Base-by-base conservation (phyloP, 139 green algal genomes). In the Chlorella sp. region DNA sequence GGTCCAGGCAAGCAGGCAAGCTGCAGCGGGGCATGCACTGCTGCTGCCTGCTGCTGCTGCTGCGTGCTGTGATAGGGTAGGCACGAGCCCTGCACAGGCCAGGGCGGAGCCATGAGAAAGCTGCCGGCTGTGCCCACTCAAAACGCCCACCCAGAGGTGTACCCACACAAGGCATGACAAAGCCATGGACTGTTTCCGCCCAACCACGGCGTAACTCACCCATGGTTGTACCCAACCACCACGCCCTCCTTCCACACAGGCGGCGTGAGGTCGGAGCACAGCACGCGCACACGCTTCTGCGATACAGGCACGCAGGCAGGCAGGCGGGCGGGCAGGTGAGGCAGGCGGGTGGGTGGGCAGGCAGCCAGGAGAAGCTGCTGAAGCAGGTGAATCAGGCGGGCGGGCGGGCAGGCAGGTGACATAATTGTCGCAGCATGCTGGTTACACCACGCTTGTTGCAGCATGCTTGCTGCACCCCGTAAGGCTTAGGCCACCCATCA, bases 271-370 rank as follows among this genome's bases (percentile, higher is more conserved):
- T 66, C 37, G 0, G 83, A 24, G 84, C 68, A 81, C 32, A 42
- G 42, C 66, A 88, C 68, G 39, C 84, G 84, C 68, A 88, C 42
- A 24, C 84, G 64, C 84, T 81, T 81, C 84, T 88, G 84, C 64
- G 81, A 37, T 26, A 1, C 2, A 34, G 71, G 32, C 71, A 37
- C 30, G 36, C 24, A 1, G 68, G 73, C 73, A 42, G 73, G 7
- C n/a, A 42, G 2, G 22, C 21, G 28, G 28, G 34, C 16, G 4
- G 73, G 73, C 73, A 40, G 73, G n/a, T 9, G 37, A 22, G 32
- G 73, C 73, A 3, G 32, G 9, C 42, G 32, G 34, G 32, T 30
- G 3, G 71, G 12, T 78, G 71, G 28, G 37, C 71, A 78, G 22
- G 2, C 16, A 12, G 71, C 71, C 22, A 32, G 12, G 22, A n/a